Evolutionary conservation across 1,139 yeast species (phyloP).

Genomic region (Petasospora fabianii): DNA sequence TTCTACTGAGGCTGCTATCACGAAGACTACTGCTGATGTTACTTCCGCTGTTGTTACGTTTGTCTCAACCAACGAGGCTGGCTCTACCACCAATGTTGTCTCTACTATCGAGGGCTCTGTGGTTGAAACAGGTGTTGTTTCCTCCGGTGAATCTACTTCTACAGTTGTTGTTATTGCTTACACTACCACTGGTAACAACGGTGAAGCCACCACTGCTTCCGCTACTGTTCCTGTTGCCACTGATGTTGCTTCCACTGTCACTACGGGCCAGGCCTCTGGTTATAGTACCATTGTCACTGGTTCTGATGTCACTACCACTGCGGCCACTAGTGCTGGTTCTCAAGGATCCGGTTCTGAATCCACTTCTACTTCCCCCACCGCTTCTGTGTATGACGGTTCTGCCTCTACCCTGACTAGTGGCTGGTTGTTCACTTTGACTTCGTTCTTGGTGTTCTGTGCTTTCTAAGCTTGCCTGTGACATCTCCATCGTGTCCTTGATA

Average conservation of each 20-base stretch:
- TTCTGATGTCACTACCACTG: neutral
- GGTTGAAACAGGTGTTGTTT: neutral
- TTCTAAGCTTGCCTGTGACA: no score
- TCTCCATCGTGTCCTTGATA: no score
- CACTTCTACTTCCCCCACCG: neutral
- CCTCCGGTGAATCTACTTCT: neutral
- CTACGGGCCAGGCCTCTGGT: no score
- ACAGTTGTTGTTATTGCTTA: constrained; percentile 1
- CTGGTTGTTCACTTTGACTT: neutral
- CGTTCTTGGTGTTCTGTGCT: no score
- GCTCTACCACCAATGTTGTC: constrained; percentile 1
- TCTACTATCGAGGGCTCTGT: constrained; percentile 2
- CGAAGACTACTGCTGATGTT: neutral
- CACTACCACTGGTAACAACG: neutral
- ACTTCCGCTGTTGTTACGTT: neutral
- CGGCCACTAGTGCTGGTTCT: neutral
- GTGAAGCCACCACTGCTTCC: constrained; percentile 1
- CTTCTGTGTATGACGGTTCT: neutral
- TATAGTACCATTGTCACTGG: neutral
- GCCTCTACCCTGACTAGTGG: neutral
- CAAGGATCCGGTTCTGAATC: neutral
- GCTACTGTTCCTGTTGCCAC: constrained; percentile 1
- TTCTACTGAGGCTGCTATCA: no score
- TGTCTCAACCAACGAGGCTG: neutral
- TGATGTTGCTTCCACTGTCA: neutral